Percentiles rank a stretch among this genome's conserved stretches.
Conservation (phyloP, 257 asterid genomes). For the Capsicum chinense region DNA sequence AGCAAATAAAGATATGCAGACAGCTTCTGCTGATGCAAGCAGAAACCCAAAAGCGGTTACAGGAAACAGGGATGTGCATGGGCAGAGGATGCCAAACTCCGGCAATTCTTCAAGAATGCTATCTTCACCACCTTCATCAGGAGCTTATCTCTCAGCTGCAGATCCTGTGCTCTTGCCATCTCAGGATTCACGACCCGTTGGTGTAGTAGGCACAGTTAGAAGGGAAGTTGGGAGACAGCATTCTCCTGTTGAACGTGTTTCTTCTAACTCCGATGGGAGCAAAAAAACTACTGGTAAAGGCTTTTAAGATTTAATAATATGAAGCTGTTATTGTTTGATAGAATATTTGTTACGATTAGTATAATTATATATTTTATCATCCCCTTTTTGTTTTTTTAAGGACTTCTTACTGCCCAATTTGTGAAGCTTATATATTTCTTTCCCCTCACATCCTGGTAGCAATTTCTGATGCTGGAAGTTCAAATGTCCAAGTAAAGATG, state of each 20-base stretch:
- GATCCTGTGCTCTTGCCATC: constrained; percentile 53
- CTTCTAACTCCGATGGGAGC: constrained; percentile 45
- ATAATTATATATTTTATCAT: constrained; percentile 17
- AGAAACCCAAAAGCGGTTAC: constrained; percentile 36
- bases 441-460: constrained; percentile 35
- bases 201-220: constrained; percentile 45
- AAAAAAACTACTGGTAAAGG: constrained; percentile 45
- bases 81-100: constrained; percentile 41
- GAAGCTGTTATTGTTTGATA: constrained; percentile 23
- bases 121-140: constrained; percentile 51
- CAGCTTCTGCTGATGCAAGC: constrained; percentile 43
- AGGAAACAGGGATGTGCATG: constrained; percentile 39
- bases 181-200: constrained; percentile 48
- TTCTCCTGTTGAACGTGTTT: constrained; percentile 40
- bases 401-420: constrained; percentile 16
- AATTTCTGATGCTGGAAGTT: constrained; percentile 50
- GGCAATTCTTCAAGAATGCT: constrained; percentile 37
- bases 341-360: constrained; percentile 7
- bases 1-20: constrained; percentile 37
- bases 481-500: constrained; percentile 50
- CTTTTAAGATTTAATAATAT: constrained; percentile 40
- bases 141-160: constrained; percentile 50
- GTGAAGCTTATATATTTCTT: constrained; percentile 28
- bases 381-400: constrained; percentile 9
- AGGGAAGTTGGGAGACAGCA: constrained; percentile 47